A percentile compares a stretch with the other conserved stretches of the same genome.
These are phyloP conservation scores for Coelastrella sp. DNA, from an alignment of 139 green algal species.

Conservation along the genomic window DNA sequence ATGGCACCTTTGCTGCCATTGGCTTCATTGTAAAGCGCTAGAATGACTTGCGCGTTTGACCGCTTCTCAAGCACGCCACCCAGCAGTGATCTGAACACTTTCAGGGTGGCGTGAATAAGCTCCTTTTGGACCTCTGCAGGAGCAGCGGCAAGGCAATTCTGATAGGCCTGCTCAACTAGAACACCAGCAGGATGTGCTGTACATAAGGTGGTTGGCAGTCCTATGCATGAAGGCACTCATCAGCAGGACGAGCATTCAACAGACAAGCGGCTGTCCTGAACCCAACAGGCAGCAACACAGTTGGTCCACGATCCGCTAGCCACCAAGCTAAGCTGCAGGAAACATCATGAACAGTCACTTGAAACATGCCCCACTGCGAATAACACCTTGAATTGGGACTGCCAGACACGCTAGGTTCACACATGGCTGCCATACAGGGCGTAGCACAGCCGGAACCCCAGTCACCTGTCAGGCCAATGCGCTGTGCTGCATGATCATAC, in stretches of 20 bases:
- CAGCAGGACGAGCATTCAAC: no score
- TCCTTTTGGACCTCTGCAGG: background rate
- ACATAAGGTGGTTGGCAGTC: background rate
- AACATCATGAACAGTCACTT: no score
- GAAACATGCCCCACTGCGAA: no score
- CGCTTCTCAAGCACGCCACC: background rate
- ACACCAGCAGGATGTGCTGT: background rate
- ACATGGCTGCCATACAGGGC: background rate
- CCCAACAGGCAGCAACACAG: no score
- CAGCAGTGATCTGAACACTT: background rate
- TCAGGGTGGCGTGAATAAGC: background rate
- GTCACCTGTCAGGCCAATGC: background rate
- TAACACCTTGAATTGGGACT: no score
- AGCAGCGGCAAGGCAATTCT: background rate
- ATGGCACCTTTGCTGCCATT: no score
- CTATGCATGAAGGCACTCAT: no score
- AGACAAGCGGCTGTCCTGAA: no score
- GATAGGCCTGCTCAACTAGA: background rate
- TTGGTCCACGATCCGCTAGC: no score
- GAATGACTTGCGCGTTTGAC: background rate
- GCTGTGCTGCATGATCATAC: conserved; percentile 11
- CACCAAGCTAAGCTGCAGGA: no score
- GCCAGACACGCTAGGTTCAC: background rate
- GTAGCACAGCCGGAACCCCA: background rate
- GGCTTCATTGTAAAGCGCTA: no score